Conservation (phyloP, 345 rosid species). For the Eucalyptus regnans region DNA sequence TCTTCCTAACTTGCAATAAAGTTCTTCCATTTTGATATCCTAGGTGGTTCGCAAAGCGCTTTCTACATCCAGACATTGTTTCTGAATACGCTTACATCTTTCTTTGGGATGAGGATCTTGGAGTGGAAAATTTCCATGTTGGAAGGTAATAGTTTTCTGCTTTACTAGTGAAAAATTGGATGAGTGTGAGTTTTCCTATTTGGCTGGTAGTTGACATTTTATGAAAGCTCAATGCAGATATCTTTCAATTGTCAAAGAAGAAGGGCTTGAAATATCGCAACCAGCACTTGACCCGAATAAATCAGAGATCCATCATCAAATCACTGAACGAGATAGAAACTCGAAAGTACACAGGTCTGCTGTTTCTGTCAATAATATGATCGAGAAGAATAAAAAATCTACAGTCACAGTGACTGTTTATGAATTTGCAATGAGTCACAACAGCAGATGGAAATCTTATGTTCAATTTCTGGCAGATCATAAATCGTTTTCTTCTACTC, state of each 20-base stretch:
- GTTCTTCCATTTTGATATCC: neutral
- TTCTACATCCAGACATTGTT: conserved; percentile 53
- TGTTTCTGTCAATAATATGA: neutral
- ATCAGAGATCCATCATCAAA: conserved; percentile 50
- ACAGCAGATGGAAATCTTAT: neutral
- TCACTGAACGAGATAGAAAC: conserved; percentile 34
- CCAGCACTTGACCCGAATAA: conserved; percentile 59
- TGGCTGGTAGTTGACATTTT: neutral
- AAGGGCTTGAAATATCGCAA: conserved; percentile 82
- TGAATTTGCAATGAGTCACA: neutral
- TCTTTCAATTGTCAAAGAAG: conserved; percentile 48
- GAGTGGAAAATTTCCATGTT: conserved; percentile 30
- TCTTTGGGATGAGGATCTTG: conserved; percentile 66
- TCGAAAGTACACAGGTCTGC: conserved; percentile 57
- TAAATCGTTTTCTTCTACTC: neutral
- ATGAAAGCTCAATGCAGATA: conserved; percentile 29
- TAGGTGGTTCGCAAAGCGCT: conserved; percentile 95
- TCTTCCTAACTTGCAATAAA: neutral
- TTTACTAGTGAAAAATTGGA: neutral
- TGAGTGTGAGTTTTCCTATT: neutral
- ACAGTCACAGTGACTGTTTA: neutral
- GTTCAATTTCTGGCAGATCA: neutral
- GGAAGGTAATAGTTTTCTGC: conserved; percentile 12
- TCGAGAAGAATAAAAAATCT: neutral
- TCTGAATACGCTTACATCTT: conserved; percentile 37